These are phyloP conservation scores for Cordyceps javanica DNA, from an alignment of 2,329 filamentous ascomycete genomes.

Conservation along the genomic window DNA sequence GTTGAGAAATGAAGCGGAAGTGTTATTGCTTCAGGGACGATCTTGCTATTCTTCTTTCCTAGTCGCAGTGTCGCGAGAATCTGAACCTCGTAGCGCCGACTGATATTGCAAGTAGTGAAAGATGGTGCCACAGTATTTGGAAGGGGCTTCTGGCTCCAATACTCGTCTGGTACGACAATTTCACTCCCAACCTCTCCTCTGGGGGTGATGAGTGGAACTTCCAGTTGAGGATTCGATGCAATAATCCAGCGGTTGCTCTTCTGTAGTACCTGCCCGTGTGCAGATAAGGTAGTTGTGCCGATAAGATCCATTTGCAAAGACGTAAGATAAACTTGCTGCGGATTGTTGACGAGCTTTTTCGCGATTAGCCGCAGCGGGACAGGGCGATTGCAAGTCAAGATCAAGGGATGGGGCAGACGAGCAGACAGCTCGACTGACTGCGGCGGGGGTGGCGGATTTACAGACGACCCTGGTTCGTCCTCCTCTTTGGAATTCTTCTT, in stretches of 20 bases:
- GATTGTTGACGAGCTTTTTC: conserved; percentile 64
- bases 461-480: background rate
- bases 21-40: conserved; percentile 62
- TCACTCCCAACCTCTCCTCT: conserved; percentile 59
- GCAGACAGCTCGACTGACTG: conserved; percentile 73
- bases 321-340: conserved; percentile 67
- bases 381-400: conserved; percentile 83
- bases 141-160: conserved; percentile 68
- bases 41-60: conserved; percentile 42
- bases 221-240: conserved; percentile 63
- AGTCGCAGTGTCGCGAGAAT: conserved; percentile 69
- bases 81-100: conserved; percentile 76
- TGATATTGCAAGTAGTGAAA: conserved; percentile 85
- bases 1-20: conserved; percentile 70
- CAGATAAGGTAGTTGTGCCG: conserved; percentile 71
- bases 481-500: conserved; percentile 23
- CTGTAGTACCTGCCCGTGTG: conserved; percentile 64
- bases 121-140: conserved; percentile 83
- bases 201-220: conserved; percentile 57
- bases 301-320: conserved; percentile 78
- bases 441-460: conserved; percentile 25
- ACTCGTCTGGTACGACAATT: conserved; percentile 57
- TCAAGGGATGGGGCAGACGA: conserved; percentile 76
- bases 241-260: conserved; percentile 74
- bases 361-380: conserved; percentile 75